Evolutionary conservation across 2,329 filamentous ascomycete species (phyloP), one percentile per base, ranked within the genome.

Genomic region (Fusarium clavum): DNA sequence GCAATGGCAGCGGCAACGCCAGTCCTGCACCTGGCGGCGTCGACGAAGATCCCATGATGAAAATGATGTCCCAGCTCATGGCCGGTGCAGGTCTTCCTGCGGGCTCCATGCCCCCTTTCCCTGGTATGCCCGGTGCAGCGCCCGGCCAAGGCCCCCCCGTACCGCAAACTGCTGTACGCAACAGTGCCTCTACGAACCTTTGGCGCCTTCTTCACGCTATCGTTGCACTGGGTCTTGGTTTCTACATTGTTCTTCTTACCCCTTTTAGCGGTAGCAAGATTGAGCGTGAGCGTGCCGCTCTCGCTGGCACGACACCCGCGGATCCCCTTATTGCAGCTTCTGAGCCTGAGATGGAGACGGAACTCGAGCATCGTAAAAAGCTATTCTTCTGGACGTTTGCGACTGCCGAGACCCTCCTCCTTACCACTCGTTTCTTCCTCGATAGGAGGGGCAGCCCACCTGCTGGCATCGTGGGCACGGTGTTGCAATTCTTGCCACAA

Each of bases 311-410:
- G 11, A 70, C 71, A 41, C 67, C 70, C 40, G 70, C 67, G 9
- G 73, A 73, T 41, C 70, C 71, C 14, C 64, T 74, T n/a, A 60
- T 46, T 27, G 68, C 69, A 16, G 72, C 72, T 14, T 47, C 53
- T 16, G 72, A 77, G 14, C 70, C 66, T 16, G 77, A 76, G 47
- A 69, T 71, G 16, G 77, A 77, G 52, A 75, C 75, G 14, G 77
- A 77, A 43, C 64, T 77, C 24, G 78, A 80, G 61, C 77, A 72
- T 51, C 78, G 75, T 45, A 79, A 76, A 69, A 74, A 67, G 48
- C 54, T 80, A 24, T 91, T 94, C 80, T 94, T 95, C 79, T 93
- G 90, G 83, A 86, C 92, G n/a, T 96, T 95, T 77, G 90, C 92
- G 8, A 93, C 92, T 1, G 90, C 88, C 32, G 92, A 96, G 81